These are phyloP conservation scores for Ricinus communis DNA, from an alignment of 345 rosid species.

Conservation along the genomic window DNA sequence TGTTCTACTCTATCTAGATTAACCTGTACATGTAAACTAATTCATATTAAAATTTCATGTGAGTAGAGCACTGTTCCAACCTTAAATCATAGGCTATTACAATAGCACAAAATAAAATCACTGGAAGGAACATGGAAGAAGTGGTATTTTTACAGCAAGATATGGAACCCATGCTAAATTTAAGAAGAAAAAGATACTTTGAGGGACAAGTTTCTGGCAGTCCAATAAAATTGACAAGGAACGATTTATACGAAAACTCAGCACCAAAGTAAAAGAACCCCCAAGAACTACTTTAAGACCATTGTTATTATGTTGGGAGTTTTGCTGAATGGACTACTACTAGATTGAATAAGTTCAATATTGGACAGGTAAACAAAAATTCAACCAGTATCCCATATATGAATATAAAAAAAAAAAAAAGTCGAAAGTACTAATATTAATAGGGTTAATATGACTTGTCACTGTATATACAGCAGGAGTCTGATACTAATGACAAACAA, in stretches of 20 bases:
- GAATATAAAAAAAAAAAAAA: too few relatives aligned
- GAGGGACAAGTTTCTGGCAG: not conserved
- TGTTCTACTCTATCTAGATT: slow-evolving; percentile 79
- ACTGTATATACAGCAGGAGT: too few relatives aligned
- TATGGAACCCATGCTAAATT: not conserved
- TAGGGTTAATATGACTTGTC: too few relatives aligned
- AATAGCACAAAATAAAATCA: not conserved
- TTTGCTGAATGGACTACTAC: too few relatives aligned
- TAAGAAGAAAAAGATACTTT: not conserved
- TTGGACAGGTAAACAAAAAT: too few relatives aligned
- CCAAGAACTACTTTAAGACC: not conserved
- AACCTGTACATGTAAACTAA: slow-evolving; percentile 47
- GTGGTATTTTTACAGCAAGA: too few relatives aligned
- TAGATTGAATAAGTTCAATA: too few relatives aligned
- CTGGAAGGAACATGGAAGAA: not conserved
- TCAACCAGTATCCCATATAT: too few relatives aligned
- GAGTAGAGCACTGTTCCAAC: not conserved
- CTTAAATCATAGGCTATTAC: not conserved
- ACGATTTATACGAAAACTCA: not conserved
- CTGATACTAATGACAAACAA: too few relatives aligned
- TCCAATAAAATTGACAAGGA: not conserved
- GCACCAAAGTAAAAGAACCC: not conserved
- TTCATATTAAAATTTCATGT: not conserved
- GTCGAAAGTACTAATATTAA: too few relatives aligned
- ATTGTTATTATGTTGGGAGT: too few relatives aligned